Conservation (phyloP, 2,329 filamentous ascomycete genomes). For the Fusarium sp. region DNA sequence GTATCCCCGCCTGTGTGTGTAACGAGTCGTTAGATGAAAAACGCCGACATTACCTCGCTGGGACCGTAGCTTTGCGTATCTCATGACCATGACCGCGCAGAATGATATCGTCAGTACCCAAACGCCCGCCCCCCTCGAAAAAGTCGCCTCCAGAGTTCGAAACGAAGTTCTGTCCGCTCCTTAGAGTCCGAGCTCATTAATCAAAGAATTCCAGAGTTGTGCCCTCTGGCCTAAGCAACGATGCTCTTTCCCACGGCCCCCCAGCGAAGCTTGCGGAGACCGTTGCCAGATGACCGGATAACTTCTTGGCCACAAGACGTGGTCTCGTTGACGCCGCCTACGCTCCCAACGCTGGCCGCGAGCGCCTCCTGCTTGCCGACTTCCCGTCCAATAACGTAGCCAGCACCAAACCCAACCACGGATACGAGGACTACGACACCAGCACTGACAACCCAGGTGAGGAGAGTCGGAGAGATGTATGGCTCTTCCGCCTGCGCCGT, state of each 20-base stretch:
- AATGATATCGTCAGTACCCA: constrained; percentile 18
- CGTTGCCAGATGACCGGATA: constrained; percentile 59
- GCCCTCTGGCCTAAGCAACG: constrained; percentile 49
- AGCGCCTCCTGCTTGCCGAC: constrained; percentile 67
- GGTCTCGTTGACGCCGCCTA: constrained; percentile 54
- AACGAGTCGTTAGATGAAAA: constrained; percentile 24
- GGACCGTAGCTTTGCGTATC: constrained; percentile 24
- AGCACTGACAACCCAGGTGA: constrained; percentile 71
- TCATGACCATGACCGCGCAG: constrained; percentile 26
- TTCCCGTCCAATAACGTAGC: constrained; percentile 72
- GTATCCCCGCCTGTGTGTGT: constrained; percentile 14
- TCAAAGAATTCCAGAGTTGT: constrained; percentile 4
- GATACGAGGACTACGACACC: constrained; percentile 73
- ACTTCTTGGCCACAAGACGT: constrained; percentile 62
- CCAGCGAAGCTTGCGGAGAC: constrained; percentile 63
- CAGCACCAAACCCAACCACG: constrained; percentile 72
- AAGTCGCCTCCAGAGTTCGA: constrained; percentile 4
- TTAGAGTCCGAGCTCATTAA: background rate
- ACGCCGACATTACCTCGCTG: constrained; percentile 26
- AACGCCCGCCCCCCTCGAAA: constrained; percentile 7
- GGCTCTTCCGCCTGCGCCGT: constrained; percentile 52
- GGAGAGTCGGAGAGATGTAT: constrained; percentile 64
- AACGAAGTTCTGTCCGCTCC: constrained; percentile 5
- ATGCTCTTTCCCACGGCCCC: constrained; percentile 61
- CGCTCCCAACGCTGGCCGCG: constrained; percentile 47